Evolutionary conservation across 2,329 filamentous ascomycete species (phyloP).

Genomic region (Chalaropsis ovoidea): DNA sequence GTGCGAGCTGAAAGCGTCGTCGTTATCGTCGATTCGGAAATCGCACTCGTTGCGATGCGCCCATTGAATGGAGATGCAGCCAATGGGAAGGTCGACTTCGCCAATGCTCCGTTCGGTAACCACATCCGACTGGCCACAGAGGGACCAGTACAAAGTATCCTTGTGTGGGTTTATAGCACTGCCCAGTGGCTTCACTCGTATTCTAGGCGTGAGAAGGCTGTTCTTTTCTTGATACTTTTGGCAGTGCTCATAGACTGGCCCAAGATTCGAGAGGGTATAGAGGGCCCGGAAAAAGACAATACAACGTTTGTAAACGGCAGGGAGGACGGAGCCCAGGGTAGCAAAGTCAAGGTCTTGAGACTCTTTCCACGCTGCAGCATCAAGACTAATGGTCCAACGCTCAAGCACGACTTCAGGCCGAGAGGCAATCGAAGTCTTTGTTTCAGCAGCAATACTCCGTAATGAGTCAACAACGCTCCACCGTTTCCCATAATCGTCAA

Average conservation of each 20-base stretch:
- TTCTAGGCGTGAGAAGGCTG: conserved; percentile 57
- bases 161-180: conserved; percentile 5
- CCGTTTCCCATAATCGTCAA: conserved; percentile 81
- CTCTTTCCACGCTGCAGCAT: conserved; percentile 15
- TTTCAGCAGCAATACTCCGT: conserved; percentile 44
- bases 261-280: conserved; percentile 39
- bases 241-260: conserved; percentile 66
- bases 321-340: conserved; percentile 47
- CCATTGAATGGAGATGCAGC: conserved; percentile 70
- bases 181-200: conserved; percentile 54
- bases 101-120: conserved; percentile 72
- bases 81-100: conserved; percentile 75
- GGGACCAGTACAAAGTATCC: conserved; percentile 61
- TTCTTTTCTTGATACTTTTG: conserved; percentile 34
- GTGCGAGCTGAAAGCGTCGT: conserved; percentile 79
- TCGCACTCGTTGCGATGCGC: conserved; percentile 80
- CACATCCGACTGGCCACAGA: conserved; percentile 55
- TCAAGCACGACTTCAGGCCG: conserved; percentile 74
- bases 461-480: conserved; percentile 87
- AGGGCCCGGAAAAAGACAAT: conserved; percentile 90
- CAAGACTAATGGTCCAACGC: conserved; percentile 60
- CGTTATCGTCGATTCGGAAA: conserved; percentile 84
- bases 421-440: conserved; percentile 35
- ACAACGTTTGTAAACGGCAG: conserved; percentile 92
- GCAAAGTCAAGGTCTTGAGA: conserved; percentile 52